phyloP scores from a whole-genome alignment of 805 yeast species.

The Candida pseudofarinosa region DNA sequence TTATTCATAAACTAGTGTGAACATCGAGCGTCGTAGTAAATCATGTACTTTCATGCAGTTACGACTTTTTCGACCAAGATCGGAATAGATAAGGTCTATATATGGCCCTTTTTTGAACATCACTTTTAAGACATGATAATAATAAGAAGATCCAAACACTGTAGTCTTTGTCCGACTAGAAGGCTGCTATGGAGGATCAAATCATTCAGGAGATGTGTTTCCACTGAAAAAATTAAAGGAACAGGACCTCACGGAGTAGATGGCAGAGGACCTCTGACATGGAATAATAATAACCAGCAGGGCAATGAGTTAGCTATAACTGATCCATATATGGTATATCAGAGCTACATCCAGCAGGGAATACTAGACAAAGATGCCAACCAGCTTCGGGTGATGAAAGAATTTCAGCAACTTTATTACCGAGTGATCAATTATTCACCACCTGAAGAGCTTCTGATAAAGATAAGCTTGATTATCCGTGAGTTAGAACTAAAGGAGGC shows the following conservation, averaged over 20 bases:
- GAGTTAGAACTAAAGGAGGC: conserved; percentile 33
- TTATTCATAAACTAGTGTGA: no score
- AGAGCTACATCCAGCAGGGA: conserved; percentile 49
- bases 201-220: background rate
- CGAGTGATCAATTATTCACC: conserved; percentile 60
- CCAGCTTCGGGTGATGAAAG: conserved; percentile 61
- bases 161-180: background rate
- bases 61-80: background rate
- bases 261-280: conserved; percentile 26
- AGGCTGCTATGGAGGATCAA: background rate
- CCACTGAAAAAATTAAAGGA: background rate
- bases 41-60: background rate
- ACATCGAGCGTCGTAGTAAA: background rate
- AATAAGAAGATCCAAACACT: background rate
- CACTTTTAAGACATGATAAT: background rate
- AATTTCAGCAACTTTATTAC: conserved; percentile 56
- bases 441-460: conserved; percentile 41
- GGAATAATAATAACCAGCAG: background rate
- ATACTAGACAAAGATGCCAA: conserved; percentile 48
- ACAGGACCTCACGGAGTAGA: conserved; percentile 38
- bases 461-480: conserved; percentile 36
- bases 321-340: conserved; percentile 60
- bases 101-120: background rate
- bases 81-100: background rate
- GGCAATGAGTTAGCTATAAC: conserved; percentile 40